Evolutionary conservation across 1,139 yeast genomes (phyloP).

Genomic region (Pichia terricola): DNA sequence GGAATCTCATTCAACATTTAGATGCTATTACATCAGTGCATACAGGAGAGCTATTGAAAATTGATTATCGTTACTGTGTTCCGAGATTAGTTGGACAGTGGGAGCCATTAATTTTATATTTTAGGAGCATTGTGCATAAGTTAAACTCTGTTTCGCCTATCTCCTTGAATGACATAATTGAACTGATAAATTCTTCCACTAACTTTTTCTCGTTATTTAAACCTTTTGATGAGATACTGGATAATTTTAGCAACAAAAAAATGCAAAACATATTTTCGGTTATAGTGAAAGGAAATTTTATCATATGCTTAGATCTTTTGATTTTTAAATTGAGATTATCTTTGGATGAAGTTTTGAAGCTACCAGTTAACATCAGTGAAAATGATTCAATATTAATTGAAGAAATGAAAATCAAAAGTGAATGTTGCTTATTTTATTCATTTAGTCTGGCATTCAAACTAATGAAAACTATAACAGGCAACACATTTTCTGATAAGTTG

Average conservation of each 20-base stretch:
- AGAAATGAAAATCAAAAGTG: slow-evolving; percentile 4
- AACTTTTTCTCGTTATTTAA: slow-evolving; percentile 7
- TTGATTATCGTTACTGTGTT: slow-evolving; percentile 15
- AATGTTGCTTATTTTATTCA: slow-evolving; percentile 3
- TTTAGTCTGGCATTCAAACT: slow-evolving; percentile 4
- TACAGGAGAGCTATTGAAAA: slow-evolving; percentile 15
- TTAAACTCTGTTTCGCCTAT: slow-evolving; percentile 12
- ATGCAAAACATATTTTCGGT: slow-evolving; percentile 1
- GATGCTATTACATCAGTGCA: slow-evolving; percentile 13
- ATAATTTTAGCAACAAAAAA: not conserved
- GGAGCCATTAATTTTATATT: slow-evolving; percentile 4
- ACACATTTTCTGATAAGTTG: slow-evolving; percentile 1
- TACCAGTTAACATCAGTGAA: slow-evolving; percentile 1
- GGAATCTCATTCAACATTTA: slow-evolving; percentile 12
- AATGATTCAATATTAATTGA: slow-evolving; percentile 2
- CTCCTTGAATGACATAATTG: slow-evolving; percentile 11
- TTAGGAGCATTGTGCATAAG: slow-evolving; percentile 8
- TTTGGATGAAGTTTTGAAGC: slow-evolving; percentile 4
- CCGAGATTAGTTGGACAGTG: slow-evolving; percentile 4
- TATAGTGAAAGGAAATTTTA: slow-evolving; percentile 4
- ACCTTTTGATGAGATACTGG: slow-evolving; percentile 9
- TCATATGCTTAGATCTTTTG: slow-evolving; percentile 3
- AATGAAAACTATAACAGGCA: slow-evolving; percentile 6
- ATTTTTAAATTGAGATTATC: slow-evolving; percentile 4
- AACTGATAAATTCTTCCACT: slow-evolving; percentile 6